Conservation (phyloP, 352 stramenopile genomes). For the Hyaloperonospora brassicae region DNA sequence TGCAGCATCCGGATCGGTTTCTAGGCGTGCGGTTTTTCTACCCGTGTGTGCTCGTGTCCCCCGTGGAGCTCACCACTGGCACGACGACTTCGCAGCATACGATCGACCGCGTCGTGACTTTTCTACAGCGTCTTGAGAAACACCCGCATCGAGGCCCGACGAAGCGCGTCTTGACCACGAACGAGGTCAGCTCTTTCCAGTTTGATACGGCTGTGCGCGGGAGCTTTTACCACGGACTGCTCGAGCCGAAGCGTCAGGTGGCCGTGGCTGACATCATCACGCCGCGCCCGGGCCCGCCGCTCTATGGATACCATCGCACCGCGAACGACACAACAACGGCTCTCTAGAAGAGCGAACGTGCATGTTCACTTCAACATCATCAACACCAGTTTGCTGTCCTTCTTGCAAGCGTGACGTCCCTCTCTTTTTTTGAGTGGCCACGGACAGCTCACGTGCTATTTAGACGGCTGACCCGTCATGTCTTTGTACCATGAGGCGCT, state of each 20-base stretch:
- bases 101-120: constrained; percentile 35
- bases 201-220: constrained; percentile 53
- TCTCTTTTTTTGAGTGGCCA: too few relatives aligned
- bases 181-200: constrained; percentile 52
- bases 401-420: too few relatives aligned
- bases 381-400: too few relatives aligned
- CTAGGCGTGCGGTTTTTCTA: constrained; percentile 71
- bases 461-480: not conserved
- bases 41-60: constrained; percentile 52
- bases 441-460: too few relatives aligned
- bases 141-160: constrained; percentile 53
- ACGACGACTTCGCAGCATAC: constrained; percentile 30
- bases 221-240: constrained; percentile 53
- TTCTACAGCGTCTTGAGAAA: constrained; percentile 52
- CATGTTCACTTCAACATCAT: too few relatives aligned
- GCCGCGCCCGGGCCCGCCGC: constrained; percentile 29
- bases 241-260: constrained; percentile 35
- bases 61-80: constrained; percentile 50
- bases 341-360: too few relatives aligned
- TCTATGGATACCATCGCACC: constrained; percentile 26
- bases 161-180: constrained; percentile 43
- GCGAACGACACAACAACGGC: constrained; percentile 19
- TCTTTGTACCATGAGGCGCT: constrained; percentile 15
- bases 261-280: constrained; percentile 39
- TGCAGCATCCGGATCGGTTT: constrained; percentile 40